Conservation (phyloP, 495 filamentous ascomycete genomes). For the Lasiosphaeria hispida region DNA sequence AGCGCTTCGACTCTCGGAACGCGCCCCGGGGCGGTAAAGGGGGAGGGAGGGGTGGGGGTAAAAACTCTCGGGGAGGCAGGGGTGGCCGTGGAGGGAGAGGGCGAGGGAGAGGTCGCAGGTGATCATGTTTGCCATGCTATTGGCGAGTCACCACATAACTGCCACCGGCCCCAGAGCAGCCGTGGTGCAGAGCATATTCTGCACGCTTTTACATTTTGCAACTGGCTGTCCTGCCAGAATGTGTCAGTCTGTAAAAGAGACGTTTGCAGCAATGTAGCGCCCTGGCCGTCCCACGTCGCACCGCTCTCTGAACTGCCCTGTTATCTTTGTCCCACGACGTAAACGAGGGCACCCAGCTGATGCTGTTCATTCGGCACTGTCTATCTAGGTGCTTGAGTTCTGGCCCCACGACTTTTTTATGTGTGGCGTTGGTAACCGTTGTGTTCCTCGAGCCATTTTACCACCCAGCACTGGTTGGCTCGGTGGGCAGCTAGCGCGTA, state of each 20-base stretch:
- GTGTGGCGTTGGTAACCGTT: no score
- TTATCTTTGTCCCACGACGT: conserved; percentile 3
- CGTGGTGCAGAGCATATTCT: neutral
- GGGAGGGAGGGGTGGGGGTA: conserved; percentile 36
- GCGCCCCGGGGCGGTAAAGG: conserved; percentile 38
- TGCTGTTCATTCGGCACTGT: no score
- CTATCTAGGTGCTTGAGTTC: no score
- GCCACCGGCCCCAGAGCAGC: neutral
- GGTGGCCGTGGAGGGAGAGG: conserved; percentile 5
- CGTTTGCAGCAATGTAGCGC: no score
- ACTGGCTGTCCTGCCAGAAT: no score
- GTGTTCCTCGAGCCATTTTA: no score
- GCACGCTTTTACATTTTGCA: neutral
- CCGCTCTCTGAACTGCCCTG: neutral
- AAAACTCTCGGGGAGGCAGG: neutral
- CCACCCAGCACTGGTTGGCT: no score
- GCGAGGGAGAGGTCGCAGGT: conserved; percentile 2
- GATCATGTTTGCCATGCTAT: neutral
- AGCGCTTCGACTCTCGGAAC: conserved; percentile 41
- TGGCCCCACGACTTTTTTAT: neutral
- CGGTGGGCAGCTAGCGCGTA: no score
- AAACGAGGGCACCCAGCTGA: conserved; percentile 2
- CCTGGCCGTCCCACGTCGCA: neutral
- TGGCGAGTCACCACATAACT: neutral
- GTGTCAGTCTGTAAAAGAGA: no score